Percentiles rank a stretch among this genome's conserved stretches.
Conservation (phyloP, 805 yeast genomes). For the Nakazawaea molendinolei region DNA sequence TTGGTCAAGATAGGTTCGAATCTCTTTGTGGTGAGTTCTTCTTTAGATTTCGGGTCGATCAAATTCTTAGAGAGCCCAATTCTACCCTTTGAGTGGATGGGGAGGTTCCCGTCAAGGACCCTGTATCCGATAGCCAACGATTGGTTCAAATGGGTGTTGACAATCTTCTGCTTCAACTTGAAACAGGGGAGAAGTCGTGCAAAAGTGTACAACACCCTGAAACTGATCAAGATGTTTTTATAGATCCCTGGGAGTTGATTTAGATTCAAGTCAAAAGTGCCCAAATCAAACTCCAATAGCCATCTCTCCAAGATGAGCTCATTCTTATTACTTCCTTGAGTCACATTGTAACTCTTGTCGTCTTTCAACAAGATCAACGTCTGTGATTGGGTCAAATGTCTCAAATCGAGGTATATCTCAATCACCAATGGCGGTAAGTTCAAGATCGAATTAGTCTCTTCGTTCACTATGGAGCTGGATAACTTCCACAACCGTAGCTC, state of each 20-base stretch:
- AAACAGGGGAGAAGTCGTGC: slow-evolving; percentile 66
- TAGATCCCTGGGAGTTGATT: slow-evolving; percentile 61
- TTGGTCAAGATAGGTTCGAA: slow-evolving; percentile 71
- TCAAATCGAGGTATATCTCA: slow-evolving; percentile 72
- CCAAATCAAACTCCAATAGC: slow-evolving; percentile 74
- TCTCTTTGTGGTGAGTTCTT: slow-evolving; percentile 52
- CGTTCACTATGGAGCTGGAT: slow-evolving; percentile 14
- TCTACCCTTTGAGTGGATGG: slow-evolving; percentile 76
- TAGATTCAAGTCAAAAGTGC: slow-evolving; percentile 23
- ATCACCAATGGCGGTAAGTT: slow-evolving; percentile 76
- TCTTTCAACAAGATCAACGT: slow-evolving; percentile 45
- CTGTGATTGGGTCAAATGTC: slow-evolving; percentile 49
- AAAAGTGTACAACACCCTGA: slow-evolving; percentile 67
- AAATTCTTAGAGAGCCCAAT: slow-evolving; percentile 66
- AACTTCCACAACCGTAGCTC: slow-evolving; percentile 58
- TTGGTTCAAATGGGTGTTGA: slow-evolving; percentile 24
- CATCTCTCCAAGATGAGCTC: slow-evolving; percentile 95
- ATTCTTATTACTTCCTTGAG: slow-evolving; percentile 55
- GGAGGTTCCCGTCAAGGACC: slow-evolving; percentile 68
- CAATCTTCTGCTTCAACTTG: slow-evolving; percentile 42
- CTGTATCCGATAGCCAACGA: slow-evolving; percentile 49
- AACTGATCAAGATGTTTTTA: slow-evolving; percentile 65
- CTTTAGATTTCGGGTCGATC: slow-evolving; percentile 4
- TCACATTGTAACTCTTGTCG: slow-evolving; percentile 47
- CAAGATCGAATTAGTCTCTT: slow-evolving; percentile 26